Conservation (phyloP, 805 yeast genomes). For the Metschnikowia baotianmanensis region DNA sequence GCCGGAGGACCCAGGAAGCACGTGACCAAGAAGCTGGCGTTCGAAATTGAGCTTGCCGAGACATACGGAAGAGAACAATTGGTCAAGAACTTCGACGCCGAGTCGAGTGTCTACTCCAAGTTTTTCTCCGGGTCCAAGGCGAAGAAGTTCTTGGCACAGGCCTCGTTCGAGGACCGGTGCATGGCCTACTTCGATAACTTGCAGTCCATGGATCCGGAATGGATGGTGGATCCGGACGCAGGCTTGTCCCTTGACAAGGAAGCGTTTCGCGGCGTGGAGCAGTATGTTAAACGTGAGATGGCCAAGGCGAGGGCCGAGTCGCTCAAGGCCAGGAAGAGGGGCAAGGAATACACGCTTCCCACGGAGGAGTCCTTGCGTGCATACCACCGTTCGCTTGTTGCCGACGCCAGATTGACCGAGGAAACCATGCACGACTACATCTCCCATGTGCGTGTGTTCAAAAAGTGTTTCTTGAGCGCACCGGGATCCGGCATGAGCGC, state of each 20-base stretch:
- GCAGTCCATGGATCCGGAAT: conserved; percentile 37
- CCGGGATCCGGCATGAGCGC: background rate
- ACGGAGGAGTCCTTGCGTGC: conserved; percentile 35
- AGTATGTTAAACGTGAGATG: conserved; percentile 27
- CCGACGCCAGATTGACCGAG: conserved; percentile 28
- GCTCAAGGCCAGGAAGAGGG: conserved; percentile 11
- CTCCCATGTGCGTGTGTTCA: conserved; percentile 47
- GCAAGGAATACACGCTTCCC: conserved; percentile 19
- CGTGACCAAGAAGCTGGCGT: too few relatives aligned
- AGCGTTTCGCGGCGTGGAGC: conserved; percentile 23
- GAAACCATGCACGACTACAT: conserved; percentile 41
- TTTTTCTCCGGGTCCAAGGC: too few relatives aligned
- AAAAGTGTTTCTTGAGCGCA: conserved; percentile 40
- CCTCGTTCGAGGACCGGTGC: conserved; percentile 40
- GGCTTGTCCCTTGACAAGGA: conserved; percentile 32
- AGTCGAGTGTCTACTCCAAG: too few relatives aligned
- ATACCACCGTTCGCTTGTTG: conserved; percentile 27
- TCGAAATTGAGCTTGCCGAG: too few relatives aligned
- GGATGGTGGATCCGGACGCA: conserved; percentile 42
- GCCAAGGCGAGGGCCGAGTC: conserved; percentile 15
- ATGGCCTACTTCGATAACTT: conserved; percentile 44
- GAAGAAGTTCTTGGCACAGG: too few relatives aligned
- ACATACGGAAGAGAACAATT: too few relatives aligned
- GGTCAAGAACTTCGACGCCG: too few relatives aligned
- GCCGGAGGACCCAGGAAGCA: too few relatives aligned